Evolutionary conservation across 106 monocot genomes (phyloP), one percentile per base, ranked within the genome.

Genomic region (Platanthera guangdongensis): DNA sequence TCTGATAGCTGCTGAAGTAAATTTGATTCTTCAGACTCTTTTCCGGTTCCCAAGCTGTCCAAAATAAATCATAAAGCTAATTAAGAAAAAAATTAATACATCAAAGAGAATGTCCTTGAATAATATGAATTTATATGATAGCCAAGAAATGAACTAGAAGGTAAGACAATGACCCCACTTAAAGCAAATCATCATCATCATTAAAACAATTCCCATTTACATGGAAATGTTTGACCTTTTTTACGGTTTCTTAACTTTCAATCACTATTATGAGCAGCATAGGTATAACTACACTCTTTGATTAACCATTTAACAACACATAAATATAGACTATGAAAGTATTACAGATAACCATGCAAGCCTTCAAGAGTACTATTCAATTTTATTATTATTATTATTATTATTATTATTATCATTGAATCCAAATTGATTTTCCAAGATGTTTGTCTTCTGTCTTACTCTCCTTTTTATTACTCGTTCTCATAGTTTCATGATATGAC

Each of bases 31-130:
- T 99, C 97, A n/a, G 88, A 75, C 83, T 99, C 97, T 77, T 99
- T 99, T 78, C 97, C 97, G 79, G 97, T 99, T 77, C 97, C 97
- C 68, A 99, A 86, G 88, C 97, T 96, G 81, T 51, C 14, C 9
- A 65, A 65, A 64, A 28, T 21, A 64, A 9, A 11, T 10, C 5
- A 65, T 2, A 32, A 10, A 32, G 11, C 9, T 11, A 32, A 32
- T 39, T 30, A 39, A 60, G 2, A 1, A 39, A 7, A 65, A 65
- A 65, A 65, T 65, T 65, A 30, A 65, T 10, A 32, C 1, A 65
- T 65, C 65, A 65, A 65, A 32, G 65, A 65, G 65, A 30, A 65
- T 65, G 1, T 30, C 8, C 65, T 8, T 25, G 32, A 65, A 19
- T 65, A 65, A 25, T 62, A 65, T 30, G 22, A 63, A 16, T 63